phyloP scores from a whole-genome alignment of 805 yeast species.

The Candida rishiriensis region DNA sequence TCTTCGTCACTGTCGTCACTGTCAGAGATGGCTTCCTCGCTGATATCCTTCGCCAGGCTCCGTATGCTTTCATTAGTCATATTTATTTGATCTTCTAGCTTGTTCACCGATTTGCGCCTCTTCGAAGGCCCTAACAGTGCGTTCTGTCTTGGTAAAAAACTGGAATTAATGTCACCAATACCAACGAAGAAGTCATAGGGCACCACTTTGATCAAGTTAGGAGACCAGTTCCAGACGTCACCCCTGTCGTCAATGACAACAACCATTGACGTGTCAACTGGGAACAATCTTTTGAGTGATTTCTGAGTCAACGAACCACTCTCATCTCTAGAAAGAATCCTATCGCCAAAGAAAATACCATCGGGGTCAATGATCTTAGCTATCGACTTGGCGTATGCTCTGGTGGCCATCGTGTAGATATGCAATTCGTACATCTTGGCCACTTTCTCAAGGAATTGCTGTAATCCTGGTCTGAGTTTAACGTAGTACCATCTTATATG shows the following conservation, averaged over 20 bases:
- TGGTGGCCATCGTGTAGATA: slow-evolving; percentile 96
- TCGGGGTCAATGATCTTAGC: slow-evolving; percentile 90
- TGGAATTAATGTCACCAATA: slow-evolving; percentile 93
- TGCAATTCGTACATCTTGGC: slow-evolving; percentile 78
- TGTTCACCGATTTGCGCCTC: slow-evolving; percentile 52
- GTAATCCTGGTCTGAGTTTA: slow-evolving; percentile 83
- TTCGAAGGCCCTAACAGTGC: slow-evolving; percentile 57
- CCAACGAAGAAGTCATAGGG: slow-evolving; percentile 97
- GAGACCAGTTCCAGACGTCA: slow-evolving; percentile 98
- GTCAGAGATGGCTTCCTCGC: slow-evolving; percentile 12
- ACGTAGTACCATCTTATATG: slow-evolving; percentile 85
- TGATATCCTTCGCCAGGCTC: background rate
- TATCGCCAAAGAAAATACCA: slow-evolving; percentile 81
- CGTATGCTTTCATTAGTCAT: slow-evolving; percentile 2
- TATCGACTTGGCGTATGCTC: slow-evolving; percentile 85
- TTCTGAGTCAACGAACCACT: slow-evolving; percentile 90
- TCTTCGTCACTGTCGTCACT: slow-evolving; percentile 11
- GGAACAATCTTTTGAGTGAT: slow-evolving; percentile 81
- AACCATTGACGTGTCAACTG: slow-evolving; percentile 95
- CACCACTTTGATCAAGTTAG: slow-evolving; percentile 83
- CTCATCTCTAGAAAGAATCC: slow-evolving; percentile 90
- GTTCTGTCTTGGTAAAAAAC: slow-evolving; percentile 80
- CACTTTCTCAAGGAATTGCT: slow-evolving; percentile 63
- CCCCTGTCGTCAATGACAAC: slow-evolving; percentile 96
- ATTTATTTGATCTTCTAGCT: slow-evolving; percentile 41